Evolutionary conservation across 192 early-diverging fungal genomes (phyloP).

Genomic region (Podila clonocystis): DNA sequence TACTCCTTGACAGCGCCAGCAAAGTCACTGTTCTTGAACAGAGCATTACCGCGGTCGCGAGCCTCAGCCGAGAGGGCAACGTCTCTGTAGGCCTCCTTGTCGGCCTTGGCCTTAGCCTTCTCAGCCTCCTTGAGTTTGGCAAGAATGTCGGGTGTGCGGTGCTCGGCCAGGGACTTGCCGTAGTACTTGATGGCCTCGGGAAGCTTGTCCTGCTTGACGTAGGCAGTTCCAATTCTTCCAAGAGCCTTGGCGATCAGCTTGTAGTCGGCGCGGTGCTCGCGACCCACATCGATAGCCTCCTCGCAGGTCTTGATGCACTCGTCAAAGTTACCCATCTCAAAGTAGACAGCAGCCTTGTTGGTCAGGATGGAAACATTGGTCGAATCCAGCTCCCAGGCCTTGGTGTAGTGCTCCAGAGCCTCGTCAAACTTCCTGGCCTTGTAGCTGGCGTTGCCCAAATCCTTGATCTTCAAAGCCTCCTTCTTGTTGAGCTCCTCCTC

Average conservation of each 20-base stretch:
- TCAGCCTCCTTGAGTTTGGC: constrained; percentile 88
- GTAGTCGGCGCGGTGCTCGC: constrained; percentile 91
- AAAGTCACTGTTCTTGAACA: constrained; percentile 92
- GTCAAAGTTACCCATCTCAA: constrained; percentile 93
- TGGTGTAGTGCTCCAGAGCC: constrained; percentile 89
- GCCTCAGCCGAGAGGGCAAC: constrained; percentile 87
- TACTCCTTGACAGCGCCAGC: constrained; percentile 91
- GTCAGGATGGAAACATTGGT: constrained; percentile 93
- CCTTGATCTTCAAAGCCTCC: constrained; percentile 82
- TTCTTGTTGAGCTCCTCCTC: constrained; percentile 74
- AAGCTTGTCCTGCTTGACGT: constrained; percentile 80
- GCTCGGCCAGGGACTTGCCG: constrained; percentile 93
- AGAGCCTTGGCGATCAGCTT: constrained; percentile 96
- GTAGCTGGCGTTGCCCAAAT: constrained; percentile 89
- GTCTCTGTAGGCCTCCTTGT: constrained; percentile 89
- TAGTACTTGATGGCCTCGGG: constrained; percentile 93
- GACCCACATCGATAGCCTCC: constrained; percentile 90
- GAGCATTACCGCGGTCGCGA: constrained; percentile 91
- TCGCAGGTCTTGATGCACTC: constrained; percentile 94
- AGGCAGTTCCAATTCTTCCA: constrained; percentile 91
- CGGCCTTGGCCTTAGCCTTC: constrained; percentile 80
- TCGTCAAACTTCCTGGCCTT: constrained; percentile 92
- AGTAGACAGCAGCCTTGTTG: constrained; percentile 97
- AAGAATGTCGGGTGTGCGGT: constrained; percentile 93
- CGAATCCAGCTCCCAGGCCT: constrained; percentile 89